These are phyloP conservation scores for Polygonum maritimum DNA, from an alignment of 148 eudicot genomes.

Conservation along the genomic window DNA sequence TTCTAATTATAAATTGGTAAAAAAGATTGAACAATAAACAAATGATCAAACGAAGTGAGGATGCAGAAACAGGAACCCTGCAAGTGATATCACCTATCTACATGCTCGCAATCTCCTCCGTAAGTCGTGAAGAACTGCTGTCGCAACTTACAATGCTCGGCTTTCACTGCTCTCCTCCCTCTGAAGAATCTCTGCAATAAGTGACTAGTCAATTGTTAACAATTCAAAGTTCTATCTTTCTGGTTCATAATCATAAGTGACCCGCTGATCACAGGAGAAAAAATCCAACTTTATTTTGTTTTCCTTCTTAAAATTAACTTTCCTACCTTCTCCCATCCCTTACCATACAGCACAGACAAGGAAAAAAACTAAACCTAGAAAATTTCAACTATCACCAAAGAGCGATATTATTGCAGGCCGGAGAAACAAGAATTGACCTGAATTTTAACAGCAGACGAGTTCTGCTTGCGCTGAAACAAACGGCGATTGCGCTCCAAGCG, in stretches of 20 bases:
- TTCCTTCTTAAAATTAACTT: neutral
- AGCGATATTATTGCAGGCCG: neutral
- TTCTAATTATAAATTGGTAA: neutral
- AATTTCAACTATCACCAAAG: neutral
- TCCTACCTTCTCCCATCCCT: neutral
- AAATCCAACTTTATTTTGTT: neutral
- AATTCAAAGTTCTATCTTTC: neutral
- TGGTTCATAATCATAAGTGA: neutral
- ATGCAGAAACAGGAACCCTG: neutral
- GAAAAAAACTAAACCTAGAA: neutral
- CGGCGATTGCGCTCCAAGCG: slow-evolving; percentile 72
- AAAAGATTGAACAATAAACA: neutral
- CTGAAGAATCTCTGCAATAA: slow-evolving; percentile 87
- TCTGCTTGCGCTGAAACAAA: slow-evolving; percentile 47
- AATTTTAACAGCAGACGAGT: slow-evolving; percentile 69
- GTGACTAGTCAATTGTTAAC: slow-evolving; percentile 7
- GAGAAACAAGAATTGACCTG: slow-evolving; percentile 40
- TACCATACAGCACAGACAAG: neutral
- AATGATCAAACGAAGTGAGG: slow-evolving; percentile 3
- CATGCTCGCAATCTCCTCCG: slow-evolving; percentile 57
- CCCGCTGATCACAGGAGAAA: neutral
- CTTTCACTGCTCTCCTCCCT: slow-evolving; percentile 75
- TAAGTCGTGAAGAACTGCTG: slow-evolving; percentile 56
- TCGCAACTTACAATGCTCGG: slow-evolving; percentile 56
- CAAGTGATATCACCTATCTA: slow-evolving; percentile 44